Evolutionary conservation across 768 basidiomycete species (phyloP).

Genomic region (Dendrothele bispora): DNA sequence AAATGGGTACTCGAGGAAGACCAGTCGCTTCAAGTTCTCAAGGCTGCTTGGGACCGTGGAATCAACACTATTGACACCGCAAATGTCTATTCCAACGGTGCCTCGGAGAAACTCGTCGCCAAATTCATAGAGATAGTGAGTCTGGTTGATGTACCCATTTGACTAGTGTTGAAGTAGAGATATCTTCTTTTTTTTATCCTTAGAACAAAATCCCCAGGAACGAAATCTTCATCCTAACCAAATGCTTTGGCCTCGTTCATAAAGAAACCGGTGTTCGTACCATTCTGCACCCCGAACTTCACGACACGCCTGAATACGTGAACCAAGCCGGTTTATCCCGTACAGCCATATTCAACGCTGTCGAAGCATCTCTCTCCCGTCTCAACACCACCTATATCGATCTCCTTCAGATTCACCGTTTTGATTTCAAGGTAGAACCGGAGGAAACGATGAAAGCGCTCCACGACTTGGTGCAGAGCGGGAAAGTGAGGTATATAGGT

Average conservation of each 20-base stretch:
- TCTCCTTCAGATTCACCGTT: slow-evolving; percentile 38
- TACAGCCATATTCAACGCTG: slow-evolving; percentile 20
- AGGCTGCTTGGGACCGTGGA: slow-evolving; percentile 42
- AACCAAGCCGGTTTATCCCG: slow-evolving; percentile 23
- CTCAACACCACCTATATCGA: slow-evolving; percentile 22
- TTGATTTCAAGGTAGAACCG: slow-evolving; percentile 24
- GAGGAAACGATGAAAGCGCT: slow-evolving; percentile 43
- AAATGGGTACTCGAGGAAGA: slow-evolving; percentile 52
- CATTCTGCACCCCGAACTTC: neutral
- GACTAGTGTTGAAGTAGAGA: too few relatives aligned
- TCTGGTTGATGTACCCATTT: slow-evolving; percentile 2
- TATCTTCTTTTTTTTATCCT: too few relatives aligned
- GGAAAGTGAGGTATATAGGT: slow-evolving; percentile 37
- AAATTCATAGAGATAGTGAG: slow-evolving; percentile 28
- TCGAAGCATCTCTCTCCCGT: slow-evolving; percentile 12
- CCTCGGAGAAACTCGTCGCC: slow-evolving; percentile 41
- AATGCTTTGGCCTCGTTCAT: slow-evolving; percentile 14
- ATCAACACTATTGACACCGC: slow-evolving; percentile 39
- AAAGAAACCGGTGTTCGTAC: neutral
- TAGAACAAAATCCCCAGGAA: slow-evolving; percentile 23
- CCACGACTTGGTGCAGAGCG: slow-evolving; percentile 37
- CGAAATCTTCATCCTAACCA: slow-evolving; percentile 13
- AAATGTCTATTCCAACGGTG: slow-evolving; percentile 37
- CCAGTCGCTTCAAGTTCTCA: slow-evolving; percentile 42
- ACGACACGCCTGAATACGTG: slow-evolving; percentile 12